phyloP scores from a whole-genome alignment of 345 rosid genomes.

The Populus pruinosa region DNA sequence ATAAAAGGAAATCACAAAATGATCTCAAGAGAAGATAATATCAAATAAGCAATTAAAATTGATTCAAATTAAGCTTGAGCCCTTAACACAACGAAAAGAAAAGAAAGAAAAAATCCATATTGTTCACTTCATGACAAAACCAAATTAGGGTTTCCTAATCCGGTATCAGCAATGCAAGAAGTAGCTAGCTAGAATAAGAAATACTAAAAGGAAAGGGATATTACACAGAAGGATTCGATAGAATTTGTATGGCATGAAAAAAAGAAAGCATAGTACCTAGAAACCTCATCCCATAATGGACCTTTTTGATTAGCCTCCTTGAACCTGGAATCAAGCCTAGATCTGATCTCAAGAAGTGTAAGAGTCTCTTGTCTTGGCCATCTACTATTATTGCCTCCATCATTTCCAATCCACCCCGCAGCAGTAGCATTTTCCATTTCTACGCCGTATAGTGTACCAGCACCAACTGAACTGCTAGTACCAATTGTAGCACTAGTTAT shows the following conservation, averaged over 20 bases:
- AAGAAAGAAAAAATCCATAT: not conserved
- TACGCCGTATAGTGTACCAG: not conserved
- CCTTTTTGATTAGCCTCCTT: slow-evolving; percentile 96
- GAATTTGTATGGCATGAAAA: not conserved
- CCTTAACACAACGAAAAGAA: not conserved
- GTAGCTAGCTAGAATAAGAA: not conserved
- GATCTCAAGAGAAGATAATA: not conserved
- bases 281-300: slow-evolving; percentile 95
- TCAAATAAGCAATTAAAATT: not conserved
- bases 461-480: not conserved
- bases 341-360: slow-evolving; percentile 94
- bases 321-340: slow-evolving; percentile 87
- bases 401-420: slow-evolving; percentile 20
- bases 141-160: slow-evolving; percentile 15
- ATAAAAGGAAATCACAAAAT: not conserved
- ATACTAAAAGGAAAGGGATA: not conserved
- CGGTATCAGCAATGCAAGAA: not conserved
- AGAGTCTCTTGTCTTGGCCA: slow-evolving; percentile 99
- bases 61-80: not conserved
- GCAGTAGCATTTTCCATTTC: slow-evolving; percentile 12
- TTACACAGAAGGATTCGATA: not conserved
- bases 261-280: slow-evolving; percentile 50
- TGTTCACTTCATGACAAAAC: not conserved
- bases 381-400: slow-evolving; percentile 60
- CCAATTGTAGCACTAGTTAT: slow-evolving; percentile 4